These are phyloP conservation scores for Annona cherimola DNA, from an alignment of 164 flowering plant species.

Conservation along the genomic window DNA sequence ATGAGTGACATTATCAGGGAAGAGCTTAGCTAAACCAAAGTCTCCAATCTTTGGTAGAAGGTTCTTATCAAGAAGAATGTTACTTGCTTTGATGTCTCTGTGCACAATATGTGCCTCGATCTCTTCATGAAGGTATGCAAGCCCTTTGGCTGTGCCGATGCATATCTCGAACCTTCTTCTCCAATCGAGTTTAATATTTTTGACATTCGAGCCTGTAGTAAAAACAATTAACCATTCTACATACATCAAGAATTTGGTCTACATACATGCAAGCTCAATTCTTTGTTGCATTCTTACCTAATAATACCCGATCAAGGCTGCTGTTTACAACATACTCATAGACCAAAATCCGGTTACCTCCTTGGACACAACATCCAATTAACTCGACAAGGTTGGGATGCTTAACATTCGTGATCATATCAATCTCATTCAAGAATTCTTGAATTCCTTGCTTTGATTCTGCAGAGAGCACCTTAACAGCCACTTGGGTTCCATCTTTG, in stretches of 20 bases:
- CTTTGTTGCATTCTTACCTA: conserved; percentile 30
- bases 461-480: conserved; percentile 64
- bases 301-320: conserved; percentile 62
- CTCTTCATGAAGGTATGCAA: conserved; percentile 86
- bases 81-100: conserved; percentile 89
- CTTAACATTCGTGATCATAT: conserved; percentile 54
- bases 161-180: conserved; percentile 58
- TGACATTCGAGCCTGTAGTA: conserved; percentile 38
- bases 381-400: conserved; percentile 76
- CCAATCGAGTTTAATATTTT: conserved; percentile 54
- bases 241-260: neutral
- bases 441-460: conserved; percentile 65
- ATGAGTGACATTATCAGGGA: conserved; percentile 87
- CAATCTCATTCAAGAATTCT: conserved; percentile 69
- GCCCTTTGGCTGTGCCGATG: conserved; percentile 65
- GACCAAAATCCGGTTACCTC: conserved; percentile 48
- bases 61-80: conserved; percentile 73
- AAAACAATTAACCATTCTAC: conserved; percentile 5
- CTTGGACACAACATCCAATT: conserved; percentile 64
- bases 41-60: conserved; percentile 83
- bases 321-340: conserved; percentile 68
- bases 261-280: neutral
- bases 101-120: conserved; percentile 80
- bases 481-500: conserved; percentile 43
- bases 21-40: conserved; percentile 92